phyloP scores from a whole-genome alignment of 2,329 filamentous ascomycete species.

The Chalara sp. region DNA sequence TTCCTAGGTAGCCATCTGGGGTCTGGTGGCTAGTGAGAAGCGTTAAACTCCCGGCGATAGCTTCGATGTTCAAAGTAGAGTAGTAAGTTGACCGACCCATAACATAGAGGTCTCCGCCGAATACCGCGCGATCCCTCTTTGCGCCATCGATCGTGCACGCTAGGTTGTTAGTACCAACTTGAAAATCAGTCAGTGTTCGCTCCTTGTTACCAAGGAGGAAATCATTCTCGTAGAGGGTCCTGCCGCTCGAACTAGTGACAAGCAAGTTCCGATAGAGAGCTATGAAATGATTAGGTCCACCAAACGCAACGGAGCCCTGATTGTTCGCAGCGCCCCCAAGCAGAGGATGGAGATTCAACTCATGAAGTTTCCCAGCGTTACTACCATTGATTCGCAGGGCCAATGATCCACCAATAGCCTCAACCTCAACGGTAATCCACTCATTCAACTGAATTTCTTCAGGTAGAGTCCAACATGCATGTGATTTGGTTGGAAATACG shows the following conservation, averaged over 20 bases:
- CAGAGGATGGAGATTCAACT: slow-evolving; percentile 12
- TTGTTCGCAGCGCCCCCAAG: slow-evolving; percentile 16
- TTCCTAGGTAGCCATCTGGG: slow-evolving; percentile 14
- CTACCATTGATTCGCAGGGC: slow-evolving; percentile 6
- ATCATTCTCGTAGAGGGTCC: slow-evolving; percentile 11
- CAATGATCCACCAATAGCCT: slow-evolving; percentile 5
- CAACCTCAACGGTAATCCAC: slow-evolving; percentile 10
- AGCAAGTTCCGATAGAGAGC: slow-evolving; percentile 9
- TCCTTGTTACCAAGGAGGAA: slow-evolving; percentile 7
- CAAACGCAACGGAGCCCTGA: slow-evolving; percentile 16
- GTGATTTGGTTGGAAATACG: slow-evolving; percentile 13
- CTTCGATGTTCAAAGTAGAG: slow-evolving; percentile 14
- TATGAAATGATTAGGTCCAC: slow-evolving; percentile 12
- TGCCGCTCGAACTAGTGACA: slow-evolving; percentile 5
- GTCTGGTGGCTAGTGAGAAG: slow-evolving; percentile 17
- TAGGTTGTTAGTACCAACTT: slow-evolving; percentile 14
- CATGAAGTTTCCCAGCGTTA: slow-evolving; percentile 4
- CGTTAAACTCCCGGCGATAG: slow-evolving; percentile 14
- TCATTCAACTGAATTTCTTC: slow-evolving; percentile 1
- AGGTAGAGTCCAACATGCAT: slow-evolving; percentile 9
- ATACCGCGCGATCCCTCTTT: slow-evolving; percentile 51
- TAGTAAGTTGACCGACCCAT: slow-evolving; percentile 16
- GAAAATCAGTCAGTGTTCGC: slow-evolving; percentile 14
- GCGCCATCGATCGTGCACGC: slow-evolving; percentile 39
- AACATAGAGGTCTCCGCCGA: slow-evolving; percentile 44